A percentile compares a stretch with the other conserved stretches of the same genome.
These are phyloP conservation scores for Xylariaceae sp. DNA, from an alignment of 2,329 filamentous ascomycete genomes.

Conservation along the genomic window DNA sequence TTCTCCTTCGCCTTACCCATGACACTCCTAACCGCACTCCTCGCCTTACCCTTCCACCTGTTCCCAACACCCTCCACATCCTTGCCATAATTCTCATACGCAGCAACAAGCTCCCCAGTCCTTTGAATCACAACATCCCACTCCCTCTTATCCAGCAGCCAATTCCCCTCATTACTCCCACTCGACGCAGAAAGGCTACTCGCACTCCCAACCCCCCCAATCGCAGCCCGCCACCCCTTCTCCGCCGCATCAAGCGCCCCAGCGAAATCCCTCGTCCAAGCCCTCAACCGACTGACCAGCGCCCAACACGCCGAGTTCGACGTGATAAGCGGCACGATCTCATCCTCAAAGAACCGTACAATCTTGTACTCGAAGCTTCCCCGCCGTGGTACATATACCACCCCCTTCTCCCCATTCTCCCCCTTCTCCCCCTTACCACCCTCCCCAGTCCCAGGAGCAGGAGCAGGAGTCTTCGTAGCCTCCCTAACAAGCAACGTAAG, in stretches of 20 bases:
- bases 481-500: slow-evolving; percentile 70
- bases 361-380: slow-evolving; percentile 61
- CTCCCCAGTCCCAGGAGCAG: too few relatives aligned
- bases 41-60: slow-evolving; percentile 85
- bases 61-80: slow-evolving; percentile 65
- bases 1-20: slow-evolving; percentile 74
- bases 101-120: slow-evolving; percentile 76
- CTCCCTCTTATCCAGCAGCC: slow-evolving; percentile 55
- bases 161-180: slow-evolving; percentile 32
- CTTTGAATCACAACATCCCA: slow-evolving; percentile 73
- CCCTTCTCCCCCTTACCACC: slow-evolving; percentile 26
- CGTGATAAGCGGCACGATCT: slow-evolving; percentile 81
- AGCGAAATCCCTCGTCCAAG: slow-evolving; percentile 67
- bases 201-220: slow-evolving; percentile 47
- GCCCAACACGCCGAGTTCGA: slow-evolving; percentile 72
- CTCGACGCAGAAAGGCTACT: slow-evolving; percentile 42
- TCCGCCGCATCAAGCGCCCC: slow-evolving; percentile 80
- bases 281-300: slow-evolving; percentile 65
- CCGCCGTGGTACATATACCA: slow-evolving; percentile 43
- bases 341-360: slow-evolving; percentile 68
- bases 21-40: slow-evolving; percentile 78
- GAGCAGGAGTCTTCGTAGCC: slow-evolving; percentile 41
- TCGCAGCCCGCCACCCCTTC: slow-evolving; percentile 78
- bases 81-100: slow-evolving; percentile 74
- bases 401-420: slow-evolving; percentile 23